Conservation (phyloP, 345 rosid species). For the Brassica carinata region DNA sequence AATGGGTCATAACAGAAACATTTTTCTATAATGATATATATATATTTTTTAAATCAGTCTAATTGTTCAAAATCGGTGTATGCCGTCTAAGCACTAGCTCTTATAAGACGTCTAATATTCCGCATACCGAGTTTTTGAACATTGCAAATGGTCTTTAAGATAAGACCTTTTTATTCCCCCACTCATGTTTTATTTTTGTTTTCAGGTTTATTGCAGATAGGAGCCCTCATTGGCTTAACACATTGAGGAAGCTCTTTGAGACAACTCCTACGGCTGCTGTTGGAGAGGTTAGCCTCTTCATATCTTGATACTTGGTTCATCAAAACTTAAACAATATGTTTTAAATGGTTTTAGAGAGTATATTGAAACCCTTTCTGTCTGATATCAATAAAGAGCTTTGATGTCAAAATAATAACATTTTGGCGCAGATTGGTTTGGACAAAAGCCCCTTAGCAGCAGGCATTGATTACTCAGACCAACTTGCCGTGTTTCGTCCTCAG, state of each 20-base stretch:
- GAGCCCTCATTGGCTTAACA: conserved; percentile 67
- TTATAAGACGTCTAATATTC: too few relatives aligned
- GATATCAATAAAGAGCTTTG: conserved; percentile 9
- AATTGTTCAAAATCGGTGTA: neutral
- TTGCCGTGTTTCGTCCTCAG: conserved; percentile 70
- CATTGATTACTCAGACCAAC: conserved; percentile 66
- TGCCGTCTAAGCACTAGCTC: neutral
- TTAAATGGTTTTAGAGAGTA: conserved; percentile 43
- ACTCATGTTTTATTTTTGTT: neutral
- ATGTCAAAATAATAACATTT: conserved; percentile 3
- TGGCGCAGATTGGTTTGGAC: conserved; percentile 77
- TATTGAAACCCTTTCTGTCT: conserved; percentile 25
- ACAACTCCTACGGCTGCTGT: conserved; percentile 80
- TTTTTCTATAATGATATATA: too few relatives aligned
- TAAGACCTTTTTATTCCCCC: neutral
- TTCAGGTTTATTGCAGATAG: conserved; percentile 70
- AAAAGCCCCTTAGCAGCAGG: conserved; percentile 72
- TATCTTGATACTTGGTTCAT: neutral
- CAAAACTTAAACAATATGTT: conserved; percentile 24
- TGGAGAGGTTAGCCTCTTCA: conserved; percentile 62
- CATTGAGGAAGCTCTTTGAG: conserved; percentile 62
- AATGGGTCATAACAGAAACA: neutral
- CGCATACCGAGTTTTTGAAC: neutral
- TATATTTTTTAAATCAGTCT: neutral
- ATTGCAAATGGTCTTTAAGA: neutral